Evolutionary conservation across 352 stramenopile genomes (phyloP).

Genomic region (Phytophthora syringae): DNA sequence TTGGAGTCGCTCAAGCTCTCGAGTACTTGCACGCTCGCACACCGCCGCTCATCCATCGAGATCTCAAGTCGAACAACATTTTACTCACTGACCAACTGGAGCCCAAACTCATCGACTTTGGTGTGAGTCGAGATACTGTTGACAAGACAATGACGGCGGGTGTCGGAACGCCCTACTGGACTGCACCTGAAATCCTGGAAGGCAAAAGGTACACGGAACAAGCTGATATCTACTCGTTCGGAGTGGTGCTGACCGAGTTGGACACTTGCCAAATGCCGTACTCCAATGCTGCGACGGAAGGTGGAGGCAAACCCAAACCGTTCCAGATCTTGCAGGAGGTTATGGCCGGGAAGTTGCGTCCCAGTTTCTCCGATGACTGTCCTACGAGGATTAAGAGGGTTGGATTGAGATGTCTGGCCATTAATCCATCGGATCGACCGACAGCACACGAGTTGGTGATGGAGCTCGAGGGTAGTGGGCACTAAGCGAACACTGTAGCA

Average conservation of each 20-base stretch:
- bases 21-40: conserved; percentile 38
- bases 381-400: conserved; percentile 36
- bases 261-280: conserved; percentile 47
- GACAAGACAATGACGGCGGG: conserved; percentile 56
- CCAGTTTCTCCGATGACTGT: conserved; percentile 51
- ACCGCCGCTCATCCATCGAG: conserved; percentile 40
- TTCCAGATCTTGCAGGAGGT: conserved; percentile 57
- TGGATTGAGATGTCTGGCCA: conserved; percentile 19
- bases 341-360: conserved; percentile 46
- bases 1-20: conserved; percentile 41
- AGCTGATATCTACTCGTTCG: conserved; percentile 77
- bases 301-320: conserved; percentile 24
- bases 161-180: conserved; percentile 86
- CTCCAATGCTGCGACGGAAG: conserved; percentile 22
- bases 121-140: conserved; percentile 46
- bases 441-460: conserved; percentile 23
- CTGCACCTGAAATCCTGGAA: conserved; percentile 74
- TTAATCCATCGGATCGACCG: conserved; percentile 12
- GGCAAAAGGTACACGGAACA: conserved; percentile 63
- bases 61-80: conserved; percentile 65
- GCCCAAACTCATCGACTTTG: conserved; percentile 88
- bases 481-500: background rate
- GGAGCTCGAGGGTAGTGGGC: conserved; percentile 14
- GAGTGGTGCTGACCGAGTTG: conserved; percentile 59
- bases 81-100: conserved; percentile 70